Evolutionary conservation across 2,329 filamentous ascomycete genomes (phyloP).

Genomic region (Penicillium sp.): DNA sequence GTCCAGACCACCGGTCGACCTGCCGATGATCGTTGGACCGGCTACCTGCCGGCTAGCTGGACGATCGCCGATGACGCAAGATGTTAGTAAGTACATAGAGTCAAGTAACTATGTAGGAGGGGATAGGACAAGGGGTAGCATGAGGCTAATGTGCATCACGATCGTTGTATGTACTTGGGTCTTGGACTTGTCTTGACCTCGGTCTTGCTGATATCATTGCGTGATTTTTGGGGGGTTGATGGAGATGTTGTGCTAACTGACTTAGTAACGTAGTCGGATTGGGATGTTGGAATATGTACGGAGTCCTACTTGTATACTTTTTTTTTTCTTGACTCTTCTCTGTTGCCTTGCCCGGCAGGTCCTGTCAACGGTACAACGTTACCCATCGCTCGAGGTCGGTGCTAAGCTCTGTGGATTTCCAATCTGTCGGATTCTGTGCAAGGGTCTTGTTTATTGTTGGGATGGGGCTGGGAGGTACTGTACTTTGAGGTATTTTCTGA

Average conservation of each 20-base stretch:
- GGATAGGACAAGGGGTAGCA: too few relatives aligned
- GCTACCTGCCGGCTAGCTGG: constrained; percentile 11
- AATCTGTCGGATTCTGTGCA: constrained; percentile 15
- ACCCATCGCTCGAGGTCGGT: constrained; percentile 3
- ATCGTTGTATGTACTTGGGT: too few relatives aligned
- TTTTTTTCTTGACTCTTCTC: background rate
- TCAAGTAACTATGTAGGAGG: too few relatives aligned
- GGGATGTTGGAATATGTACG: too few relatives aligned
- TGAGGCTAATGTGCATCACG: too few relatives aligned
- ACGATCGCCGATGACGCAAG: constrained; percentile 20
- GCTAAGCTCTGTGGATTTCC: constrained; percentile 19
- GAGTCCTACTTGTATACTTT: too few relatives aligned
- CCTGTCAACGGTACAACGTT: constrained; percentile 11
- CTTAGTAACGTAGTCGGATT: too few relatives aligned
- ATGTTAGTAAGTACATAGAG: background rate
- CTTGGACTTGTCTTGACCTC: too few relatives aligned
- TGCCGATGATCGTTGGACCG: constrained; percentile 12
- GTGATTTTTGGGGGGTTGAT: too few relatives aligned
- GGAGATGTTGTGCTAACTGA: too few relatives aligned
- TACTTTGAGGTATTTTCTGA: background rate
- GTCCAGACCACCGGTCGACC: constrained; percentile 24
- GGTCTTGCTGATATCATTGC: too few relatives aligned
- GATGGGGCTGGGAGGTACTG: background rate
- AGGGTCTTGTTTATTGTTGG: background rate
- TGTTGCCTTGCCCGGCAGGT: constrained; percentile 1